Evolutionary conservation across 202 grass and related monocot species (phyloP), one percentile per base, ranked within the genome.

Genomic region (Saccharum hybrid): DNA sequence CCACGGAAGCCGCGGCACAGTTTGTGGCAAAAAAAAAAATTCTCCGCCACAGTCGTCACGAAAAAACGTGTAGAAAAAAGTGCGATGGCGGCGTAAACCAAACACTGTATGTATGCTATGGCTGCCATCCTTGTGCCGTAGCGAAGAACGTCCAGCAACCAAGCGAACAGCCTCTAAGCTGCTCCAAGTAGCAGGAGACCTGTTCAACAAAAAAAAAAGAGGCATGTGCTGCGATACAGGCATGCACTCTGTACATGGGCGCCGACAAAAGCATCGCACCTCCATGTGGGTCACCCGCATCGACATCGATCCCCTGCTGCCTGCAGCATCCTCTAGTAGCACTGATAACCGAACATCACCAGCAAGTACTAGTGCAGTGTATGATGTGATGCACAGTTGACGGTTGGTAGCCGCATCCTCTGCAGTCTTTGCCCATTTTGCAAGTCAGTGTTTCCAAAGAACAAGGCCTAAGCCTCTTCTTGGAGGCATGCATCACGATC

Each of bases 341-440:
- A 43, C 26, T 45, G 43, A 57, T 71, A 75, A 30, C 63, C 23
- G 36, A 41, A 11, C 57, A 42, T n/a, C n/a, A n/a, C 13, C 21
- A 63, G 10, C 13, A 18, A 26, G 5, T 30, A 12, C 37, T 10
- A 31, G 14, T 34, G 6, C 49, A 81, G 42, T 12, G 33, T 6
- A 30, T 71, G 66, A 67, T 78, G 38, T 13, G 37, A 72, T 75
- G 49, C n/a, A 42, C 51, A 52, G 31, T 33, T 33, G 31, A 33
- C 40, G 48, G 76, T 22, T 71, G 71, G 11, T 33, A 31, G 61
- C 13, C 36, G 42, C 79, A 49, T 45, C 42, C 48, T 60, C 61
- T 61, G 63, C 63, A 6, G 22, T 77, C 72, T 85, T 85, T 85
- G 82, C 78, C 56, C 62, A 65, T 38, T 80, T 68, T 68, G 63